A percentile compares a stretch with the other conserved stretches of the same genome.
Evolutionary conservation across 768 basidiomycete species (phyloP).

Genomic region (Infundibulicybe gibba): DNA sequence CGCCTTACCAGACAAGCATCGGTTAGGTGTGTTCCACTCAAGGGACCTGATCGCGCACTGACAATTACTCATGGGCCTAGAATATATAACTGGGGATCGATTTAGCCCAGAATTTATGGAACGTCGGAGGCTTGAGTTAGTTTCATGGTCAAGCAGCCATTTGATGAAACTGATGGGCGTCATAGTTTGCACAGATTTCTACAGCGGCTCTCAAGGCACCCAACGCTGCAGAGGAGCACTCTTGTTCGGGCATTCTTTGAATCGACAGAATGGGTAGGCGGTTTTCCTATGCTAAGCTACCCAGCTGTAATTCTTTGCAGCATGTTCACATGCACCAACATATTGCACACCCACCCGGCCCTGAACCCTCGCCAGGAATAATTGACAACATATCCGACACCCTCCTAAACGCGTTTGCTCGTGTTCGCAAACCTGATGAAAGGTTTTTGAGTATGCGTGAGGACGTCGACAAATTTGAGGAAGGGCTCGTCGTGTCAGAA

Average conservation of each 20-base stretch:
- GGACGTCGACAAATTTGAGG: constrained; percentile 93
- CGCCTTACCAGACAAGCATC: constrained; percentile 93
- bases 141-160: constrained; percentile 1
- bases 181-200: constrained; percentile 88
- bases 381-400: constrained; percentile 97
- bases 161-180: background rate
- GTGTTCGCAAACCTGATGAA: constrained; percentile 95
- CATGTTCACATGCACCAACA: constrained; percentile 98
- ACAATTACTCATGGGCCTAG: constrained; percentile 33
- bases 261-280: constrained; percentile 94
- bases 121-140: constrained; percentile 82
- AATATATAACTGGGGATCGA: constrained; percentile 96
- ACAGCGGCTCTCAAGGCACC: constrained; percentile 87
- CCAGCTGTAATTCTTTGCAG: constrained; percentile 33
- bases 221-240: constrained; percentile 87
- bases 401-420: constrained; percentile 92
- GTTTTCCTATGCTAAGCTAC: background rate
- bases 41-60: background rate
- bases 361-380: constrained; percentile 74
- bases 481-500: constrained; percentile 81
- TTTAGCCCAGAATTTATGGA: constrained; percentile 99
- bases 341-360: constrained; percentile 84
- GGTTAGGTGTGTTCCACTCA: constrained; percentile 65
- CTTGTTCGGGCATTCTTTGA: constrained; percentile 94
- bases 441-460: constrained; percentile 92